These are phyloP conservation scores for Smittium culicis DNA, from an alignment of 371 early-diverging fungal genomes.

Conservation along the genomic window DNA sequence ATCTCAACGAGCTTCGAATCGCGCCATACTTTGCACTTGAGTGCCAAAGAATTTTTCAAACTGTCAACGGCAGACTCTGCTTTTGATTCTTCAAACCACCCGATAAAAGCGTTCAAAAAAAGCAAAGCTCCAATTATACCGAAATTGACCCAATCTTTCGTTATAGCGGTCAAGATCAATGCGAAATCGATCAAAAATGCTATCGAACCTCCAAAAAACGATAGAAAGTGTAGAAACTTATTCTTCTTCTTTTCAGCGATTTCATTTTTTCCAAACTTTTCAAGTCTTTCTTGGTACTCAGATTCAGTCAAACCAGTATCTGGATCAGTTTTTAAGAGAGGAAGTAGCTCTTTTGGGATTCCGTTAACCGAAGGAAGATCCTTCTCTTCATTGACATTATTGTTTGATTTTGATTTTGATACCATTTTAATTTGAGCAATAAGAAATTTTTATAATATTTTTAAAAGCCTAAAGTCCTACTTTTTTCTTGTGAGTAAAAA, in stretches of 20 bases:
- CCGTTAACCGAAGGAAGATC: background rate
- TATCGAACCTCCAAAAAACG: conserved; percentile 69
- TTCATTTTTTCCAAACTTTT: conserved; percentile 43
- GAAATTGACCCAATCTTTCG: conserved; percentile 71
- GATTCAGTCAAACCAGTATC: background rate
- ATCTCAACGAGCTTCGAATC: conserved; percentile 49
- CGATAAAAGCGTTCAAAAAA: conserved; percentile 68
- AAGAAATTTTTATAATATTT: too few relatives aligned
- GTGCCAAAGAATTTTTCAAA: conserved; percentile 54
- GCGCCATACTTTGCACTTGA: conserved; percentile 68
- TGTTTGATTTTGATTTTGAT: too few relatives aligned
- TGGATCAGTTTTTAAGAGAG: background rate
- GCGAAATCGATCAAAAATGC: conserved; percentile 69
- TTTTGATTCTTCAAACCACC: conserved; percentile 68
- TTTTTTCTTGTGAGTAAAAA: too few relatives aligned
- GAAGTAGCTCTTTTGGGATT: background rate
- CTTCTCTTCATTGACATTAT: too few relatives aligned
- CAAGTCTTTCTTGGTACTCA: background rate
- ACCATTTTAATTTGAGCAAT: too few relatives aligned
- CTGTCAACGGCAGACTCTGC: conserved; percentile 63
- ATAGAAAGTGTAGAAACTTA: conserved; percentile 64
- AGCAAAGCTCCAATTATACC: conserved; percentile 64
- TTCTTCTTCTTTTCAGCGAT: conserved; percentile 60
- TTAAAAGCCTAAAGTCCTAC: too few relatives aligned
- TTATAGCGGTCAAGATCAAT: conserved; percentile 46